Conservation (phyloP, 768 basidiomycete species). For the Naematelia aurantialba region DNA sequence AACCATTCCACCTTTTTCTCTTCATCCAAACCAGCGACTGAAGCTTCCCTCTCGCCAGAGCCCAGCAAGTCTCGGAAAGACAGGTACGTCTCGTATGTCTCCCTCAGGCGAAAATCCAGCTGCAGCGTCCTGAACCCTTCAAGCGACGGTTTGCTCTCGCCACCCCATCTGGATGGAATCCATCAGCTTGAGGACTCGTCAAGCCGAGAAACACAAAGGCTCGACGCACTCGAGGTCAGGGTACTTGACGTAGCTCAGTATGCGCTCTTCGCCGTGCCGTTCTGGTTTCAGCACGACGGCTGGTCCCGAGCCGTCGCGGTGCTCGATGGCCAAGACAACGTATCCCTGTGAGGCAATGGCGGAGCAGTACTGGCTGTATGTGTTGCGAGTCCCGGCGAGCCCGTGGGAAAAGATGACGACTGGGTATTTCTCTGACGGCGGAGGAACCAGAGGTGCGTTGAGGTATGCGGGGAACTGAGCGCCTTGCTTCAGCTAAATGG, state of each 20-base stretch:
- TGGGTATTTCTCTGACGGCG: slow-evolving; percentile 49
- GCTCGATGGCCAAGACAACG: slow-evolving; percentile 77
- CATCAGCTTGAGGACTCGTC: not conserved
- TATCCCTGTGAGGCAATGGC: slow-evolving; percentile 72
- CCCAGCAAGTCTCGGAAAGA: slow-evolving; percentile 53
- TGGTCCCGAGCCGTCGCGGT: slow-evolving; percentile 74
- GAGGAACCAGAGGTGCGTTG: slow-evolving; percentile 7
- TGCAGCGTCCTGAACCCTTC: slow-evolving; percentile 65
- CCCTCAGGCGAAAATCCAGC: slow-evolving; percentile 64
- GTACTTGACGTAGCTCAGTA: slow-evolving; percentile 59
- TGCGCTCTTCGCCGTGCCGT: slow-evolving; percentile 19
- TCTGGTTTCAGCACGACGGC: slow-evolving; percentile 52
- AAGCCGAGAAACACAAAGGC: not conserved
- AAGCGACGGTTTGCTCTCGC: slow-evolving; percentile 32
- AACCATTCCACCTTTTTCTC: slow-evolving; percentile 54
- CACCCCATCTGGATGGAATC: slow-evolving; percentile 24
- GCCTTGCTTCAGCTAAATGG: not conserved
- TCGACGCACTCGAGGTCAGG: slow-evolving; percentile 54
- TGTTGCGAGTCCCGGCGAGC: slow-evolving; percentile 66
- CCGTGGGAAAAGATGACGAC: slow-evolving; percentile 83
- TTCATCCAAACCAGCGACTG: slow-evolving; percentile 46
- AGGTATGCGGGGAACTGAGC: slow-evolving; percentile 18
- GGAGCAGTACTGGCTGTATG: slow-evolving; percentile 72
- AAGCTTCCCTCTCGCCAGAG: slow-evolving; percentile 43
- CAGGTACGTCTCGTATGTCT: slow-evolving; percentile 64